A percentile compares a stretch with the other conserved stretches of the same genome.
Conservation (phyloP, 75 land plant species). For the Azolla pinnata region DNA sequence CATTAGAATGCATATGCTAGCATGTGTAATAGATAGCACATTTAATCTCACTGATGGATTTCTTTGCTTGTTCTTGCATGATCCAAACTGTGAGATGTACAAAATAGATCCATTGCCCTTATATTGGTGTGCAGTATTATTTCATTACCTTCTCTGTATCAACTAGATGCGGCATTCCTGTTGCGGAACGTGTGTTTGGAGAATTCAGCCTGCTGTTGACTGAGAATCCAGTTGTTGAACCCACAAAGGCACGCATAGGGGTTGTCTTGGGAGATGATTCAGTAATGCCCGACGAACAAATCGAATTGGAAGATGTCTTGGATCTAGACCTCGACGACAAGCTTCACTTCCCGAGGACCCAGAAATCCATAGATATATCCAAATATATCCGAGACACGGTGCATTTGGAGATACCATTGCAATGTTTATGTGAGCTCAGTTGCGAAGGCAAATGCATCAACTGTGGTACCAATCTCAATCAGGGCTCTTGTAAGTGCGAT, state of each 20-base stretch:
- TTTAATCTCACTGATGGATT: no score
- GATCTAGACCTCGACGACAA: slow-evolving; percentile 69
- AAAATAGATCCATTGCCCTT: no score
- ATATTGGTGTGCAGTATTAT: no score
- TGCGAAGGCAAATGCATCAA: slow-evolving; percentile 73
- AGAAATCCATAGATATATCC: slow-evolving; percentile 76
- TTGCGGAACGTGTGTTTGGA: slow-evolving; percentile 58
- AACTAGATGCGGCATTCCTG: slow-evolving; percentile 77
- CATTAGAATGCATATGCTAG: no score
- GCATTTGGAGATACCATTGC: slow-evolving; percentile 70
- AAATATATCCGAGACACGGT: slow-evolving; percentile 74
- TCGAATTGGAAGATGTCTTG: slow-evolving; percentile 21
- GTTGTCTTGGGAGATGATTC: slow-evolving; percentile 31
- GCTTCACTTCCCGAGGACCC: slow-evolving; percentile 64
- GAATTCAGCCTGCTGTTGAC: slow-evolving; percentile 57
- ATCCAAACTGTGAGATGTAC: no score
- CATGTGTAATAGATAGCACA: no score
- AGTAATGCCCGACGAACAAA: slow-evolving; percentile 36
- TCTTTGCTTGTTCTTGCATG: no score
- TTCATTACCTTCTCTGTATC: slow-evolving; percentile 7
- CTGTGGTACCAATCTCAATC: slow-evolving; percentile 81
- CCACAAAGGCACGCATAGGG: slow-evolving; percentile 41
- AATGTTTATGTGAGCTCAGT: slow-evolving; percentile 42
- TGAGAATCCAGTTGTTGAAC: slow-evolving; percentile 56
- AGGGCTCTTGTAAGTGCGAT: slow-evolving; percentile 41